phyloP scores from a whole-genome alignment of 2,329 filamentous ascomycete genomes.

The Diaporthe sp. region DNA sequence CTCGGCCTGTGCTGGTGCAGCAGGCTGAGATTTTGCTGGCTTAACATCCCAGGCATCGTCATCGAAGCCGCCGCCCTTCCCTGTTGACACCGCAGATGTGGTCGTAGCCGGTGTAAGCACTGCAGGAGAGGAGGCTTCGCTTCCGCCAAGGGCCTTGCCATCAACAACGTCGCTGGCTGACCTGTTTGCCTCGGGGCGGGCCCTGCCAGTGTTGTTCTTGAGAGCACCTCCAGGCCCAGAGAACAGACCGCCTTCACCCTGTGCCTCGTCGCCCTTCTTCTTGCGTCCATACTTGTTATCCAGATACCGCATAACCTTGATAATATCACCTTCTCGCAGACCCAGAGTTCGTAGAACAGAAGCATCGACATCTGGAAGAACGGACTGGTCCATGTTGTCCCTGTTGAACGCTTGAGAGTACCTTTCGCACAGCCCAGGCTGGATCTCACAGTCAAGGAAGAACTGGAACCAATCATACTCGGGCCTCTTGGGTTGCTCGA shows the following conservation, averaged over 20 bases:
- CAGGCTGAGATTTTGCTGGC: conserved; percentile 72
- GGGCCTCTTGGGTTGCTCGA: conserved; percentile 73
- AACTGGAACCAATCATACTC: conserved; percentile 99
- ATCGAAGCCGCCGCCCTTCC: conserved; percentile 77
- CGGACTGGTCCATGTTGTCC: conserved; percentile 96
- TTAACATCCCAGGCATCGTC: conserved; percentile 99
- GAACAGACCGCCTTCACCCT: conserved; percentile 76
- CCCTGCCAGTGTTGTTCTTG: conserved; percentile 94
- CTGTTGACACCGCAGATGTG: conserved; percentile 42
- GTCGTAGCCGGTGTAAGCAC: conserved; percentile 43
- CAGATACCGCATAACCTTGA: conserved; percentile 92
- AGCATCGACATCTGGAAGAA: conserved; percentile 90
- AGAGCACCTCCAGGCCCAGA: conserved; percentile 92
- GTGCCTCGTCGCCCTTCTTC: conserved; percentile 69
- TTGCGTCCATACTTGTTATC: conserved; percentile 84
- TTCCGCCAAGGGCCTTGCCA: conserved; percentile 83
- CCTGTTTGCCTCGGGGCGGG: conserved; percentile 87
- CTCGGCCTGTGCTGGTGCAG: conserved; percentile 50
- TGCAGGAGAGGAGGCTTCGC: conserved; percentile 54
- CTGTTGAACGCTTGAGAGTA: conserved; percentile 91
- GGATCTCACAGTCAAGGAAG: conserved; percentile 92
- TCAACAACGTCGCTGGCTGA: conserved; percentile 90
- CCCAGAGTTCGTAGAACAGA: conserved; percentile 87
- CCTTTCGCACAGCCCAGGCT: conserved; percentile 92
- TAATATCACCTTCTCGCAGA: conserved; percentile 95